Evolutionary conservation across 192 early-diverging fungal genomes (phyloP), one percentile per base, ranked within the genome.

Genomic region (Dissophora ornata): DNA sequence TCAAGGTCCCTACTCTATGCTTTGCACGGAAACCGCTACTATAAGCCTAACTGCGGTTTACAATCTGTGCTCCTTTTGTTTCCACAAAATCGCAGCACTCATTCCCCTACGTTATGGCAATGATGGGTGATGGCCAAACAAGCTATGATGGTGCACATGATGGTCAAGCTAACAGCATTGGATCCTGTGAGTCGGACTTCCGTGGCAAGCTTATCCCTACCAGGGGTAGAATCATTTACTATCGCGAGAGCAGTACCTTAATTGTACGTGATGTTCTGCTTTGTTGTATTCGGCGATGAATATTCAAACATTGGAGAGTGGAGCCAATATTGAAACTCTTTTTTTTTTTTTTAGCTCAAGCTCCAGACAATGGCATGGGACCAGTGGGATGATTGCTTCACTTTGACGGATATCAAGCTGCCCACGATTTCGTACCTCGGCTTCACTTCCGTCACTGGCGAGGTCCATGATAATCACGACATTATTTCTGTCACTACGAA

Each of bases 391-490:
- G 80, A 90, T 40, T 99, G 98, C 81, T 97, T 99, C 81, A 89
- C 85, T 11, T 81, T 89, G 25, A 60, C 79, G n/a, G 87, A 96
- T 58, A 87, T 95, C 32, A 87, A 88, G 25, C 71, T 99, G 60
- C 95, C 96, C 0, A 44, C 77, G 18, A 62, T 85, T 46, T 78
- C 90, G 19, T 98, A 95, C 79, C 84, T 98, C 46, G 97, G 97
- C 8, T 98, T 98, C 84, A 89, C 94, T 24, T 92, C 96, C 19
- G 86, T 90, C 38, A 99, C 98, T 0, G 98, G 98, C 60, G 97
- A 95, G 55, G 89, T 97, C 38, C 84, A 86, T 50, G 93, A 94
- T 86, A 89, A 87, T 41, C 60, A 75, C 51, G 83, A 84, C 26
- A 84, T 87, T 53, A 80, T 87, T 38, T 62, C 49, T 38, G 81